Evolutionary conservation across 331 rosid species (phyloP).

Genomic region (Acacia concinna): DNA sequence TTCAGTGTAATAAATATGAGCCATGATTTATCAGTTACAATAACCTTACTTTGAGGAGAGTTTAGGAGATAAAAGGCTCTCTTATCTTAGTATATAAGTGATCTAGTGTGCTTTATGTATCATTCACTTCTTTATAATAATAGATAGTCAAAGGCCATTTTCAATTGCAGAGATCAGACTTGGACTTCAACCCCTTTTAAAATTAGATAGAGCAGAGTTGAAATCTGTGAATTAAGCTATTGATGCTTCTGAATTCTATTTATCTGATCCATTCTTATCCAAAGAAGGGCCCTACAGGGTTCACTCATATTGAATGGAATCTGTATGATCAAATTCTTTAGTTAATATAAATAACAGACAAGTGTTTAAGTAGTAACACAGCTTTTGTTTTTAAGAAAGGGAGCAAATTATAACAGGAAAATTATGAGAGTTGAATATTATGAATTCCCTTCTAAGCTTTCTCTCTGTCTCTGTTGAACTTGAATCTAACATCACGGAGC

Average conservation of each 20-base stretch:
- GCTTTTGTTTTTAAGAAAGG: not conserved
- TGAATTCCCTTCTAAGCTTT: conserved; percentile 64
- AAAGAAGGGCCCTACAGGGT: too few species aligned
- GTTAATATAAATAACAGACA: too few species aligned
- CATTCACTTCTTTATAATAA: not conserved
- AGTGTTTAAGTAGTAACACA: too few species aligned
- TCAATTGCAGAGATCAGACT: not conserved
- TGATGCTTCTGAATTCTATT: not conserved
- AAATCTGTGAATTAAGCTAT: not conserved
- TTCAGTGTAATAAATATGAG: not conserved
- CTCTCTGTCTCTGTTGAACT: conserved; percentile 32
- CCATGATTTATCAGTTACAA: not conserved
- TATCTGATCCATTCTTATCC: too few species aligned
- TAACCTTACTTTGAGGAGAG: not conserved
- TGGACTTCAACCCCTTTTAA: conserved; percentile 33
- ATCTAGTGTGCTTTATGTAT: not conserved
- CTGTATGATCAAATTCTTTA: not conserved
- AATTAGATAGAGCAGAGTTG: not conserved
- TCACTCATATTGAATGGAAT: not conserved
- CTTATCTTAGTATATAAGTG: not conserved
- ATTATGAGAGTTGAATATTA: not conserved
- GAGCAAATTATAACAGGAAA: not conserved
- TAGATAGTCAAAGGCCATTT: not conserved
- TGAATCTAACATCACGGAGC: not conserved
- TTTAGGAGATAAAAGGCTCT: not conserved